Percentiles rank a stretch among this genome's conserved stretches.
phyloP scores from a whole-genome alignment of 257 asterid species.

The Nicotiana obtusifolia region DNA sequence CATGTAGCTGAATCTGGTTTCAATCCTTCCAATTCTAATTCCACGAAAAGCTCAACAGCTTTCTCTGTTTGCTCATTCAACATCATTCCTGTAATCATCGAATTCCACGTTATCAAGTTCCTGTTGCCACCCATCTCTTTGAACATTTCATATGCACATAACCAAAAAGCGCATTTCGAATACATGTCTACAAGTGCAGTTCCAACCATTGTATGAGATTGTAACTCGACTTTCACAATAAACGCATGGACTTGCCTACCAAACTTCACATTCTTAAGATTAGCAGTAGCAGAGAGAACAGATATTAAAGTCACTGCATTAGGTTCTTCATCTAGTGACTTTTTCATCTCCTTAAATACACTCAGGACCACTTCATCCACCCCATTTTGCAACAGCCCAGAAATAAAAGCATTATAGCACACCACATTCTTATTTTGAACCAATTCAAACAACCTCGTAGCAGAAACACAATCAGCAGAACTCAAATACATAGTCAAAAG shows the following conservation, averaged over 20 bases:
- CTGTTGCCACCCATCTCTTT: constrained; percentile 45
- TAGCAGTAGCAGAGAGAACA: constrained; percentile 62
- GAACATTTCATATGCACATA: constrained; percentile 51
- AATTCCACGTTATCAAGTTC: constrained; percentile 69
- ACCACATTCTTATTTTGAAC: constrained; percentile 48
- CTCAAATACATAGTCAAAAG: constrained; percentile 65
- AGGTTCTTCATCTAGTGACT: constrained; percentile 34
- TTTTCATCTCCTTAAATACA: constrained; percentile 58
- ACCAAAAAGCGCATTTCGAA: constrained; percentile 68
- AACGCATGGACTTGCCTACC: constrained; percentile 78
- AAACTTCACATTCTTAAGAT: constrained; percentile 38
- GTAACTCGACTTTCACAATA: constrained; percentile 33
- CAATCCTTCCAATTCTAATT: constrained; percentile 42
- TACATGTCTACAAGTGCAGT: constrained; percentile 81
- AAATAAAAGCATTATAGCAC: constrained; percentile 66
- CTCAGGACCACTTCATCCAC: constrained; percentile 34
- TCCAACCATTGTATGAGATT: constrained; percentile 44
- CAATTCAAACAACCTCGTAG: constrained; percentile 44
- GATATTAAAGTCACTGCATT: constrained; percentile 52
- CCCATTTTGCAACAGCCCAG: constrained; percentile 64
- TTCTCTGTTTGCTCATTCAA: constrained; percentile 41
- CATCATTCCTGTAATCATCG: constrained; percentile 87
- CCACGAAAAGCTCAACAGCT: constrained; percentile 51
- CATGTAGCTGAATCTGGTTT: constrained; percentile 67
- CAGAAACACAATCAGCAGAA: constrained; percentile 44